Evolutionary conservation across 331 rosid species (phyloP).

Genomic region (Acacia pycnantha): DNA sequence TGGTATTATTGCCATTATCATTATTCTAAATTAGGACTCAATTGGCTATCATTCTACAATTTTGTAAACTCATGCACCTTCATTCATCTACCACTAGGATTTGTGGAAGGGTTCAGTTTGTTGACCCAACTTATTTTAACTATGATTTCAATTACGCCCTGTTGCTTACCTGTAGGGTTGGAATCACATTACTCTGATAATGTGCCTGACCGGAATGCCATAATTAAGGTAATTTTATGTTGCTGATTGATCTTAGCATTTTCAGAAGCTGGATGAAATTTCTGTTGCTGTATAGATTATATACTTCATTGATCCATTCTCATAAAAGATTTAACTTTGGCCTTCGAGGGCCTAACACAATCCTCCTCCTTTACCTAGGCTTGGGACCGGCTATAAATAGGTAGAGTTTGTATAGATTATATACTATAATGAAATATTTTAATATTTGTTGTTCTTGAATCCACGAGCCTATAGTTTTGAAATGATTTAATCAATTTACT

Average conservation of each 20-base stretch:
- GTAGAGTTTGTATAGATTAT: neutral
- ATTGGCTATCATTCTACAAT: conserved; percentile 9
- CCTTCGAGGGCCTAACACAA: too few species aligned
- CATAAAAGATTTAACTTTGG: too few species aligned
- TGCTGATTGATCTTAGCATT: conserved; percentile 17
- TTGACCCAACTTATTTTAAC: neutral
- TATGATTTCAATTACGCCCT: neutral
- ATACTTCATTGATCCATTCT: too few species aligned
- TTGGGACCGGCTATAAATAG: too few species aligned
- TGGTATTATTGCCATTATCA: conserved; percentile 41
- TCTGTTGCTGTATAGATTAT: neutral
- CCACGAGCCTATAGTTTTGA: neutral
- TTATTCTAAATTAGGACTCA: neutral
- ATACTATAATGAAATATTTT: neutral
- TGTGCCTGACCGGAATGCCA: conserved; percentile 46
- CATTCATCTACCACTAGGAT: neutral
- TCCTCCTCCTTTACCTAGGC: too few species aligned
- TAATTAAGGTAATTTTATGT: conserved; percentile 63
- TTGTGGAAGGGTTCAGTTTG: neutral
- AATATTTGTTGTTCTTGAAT: neutral
- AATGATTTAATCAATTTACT: neutral
- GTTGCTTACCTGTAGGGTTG: conserved; percentile 40
- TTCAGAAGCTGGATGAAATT: conserved; percentile 13
- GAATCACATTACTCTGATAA: conserved; percentile 55
- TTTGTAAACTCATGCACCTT: neutral